Base-by-base conservation (phyloP, 805 yeast genomes). In the Pichia occidentalis region DNA sequence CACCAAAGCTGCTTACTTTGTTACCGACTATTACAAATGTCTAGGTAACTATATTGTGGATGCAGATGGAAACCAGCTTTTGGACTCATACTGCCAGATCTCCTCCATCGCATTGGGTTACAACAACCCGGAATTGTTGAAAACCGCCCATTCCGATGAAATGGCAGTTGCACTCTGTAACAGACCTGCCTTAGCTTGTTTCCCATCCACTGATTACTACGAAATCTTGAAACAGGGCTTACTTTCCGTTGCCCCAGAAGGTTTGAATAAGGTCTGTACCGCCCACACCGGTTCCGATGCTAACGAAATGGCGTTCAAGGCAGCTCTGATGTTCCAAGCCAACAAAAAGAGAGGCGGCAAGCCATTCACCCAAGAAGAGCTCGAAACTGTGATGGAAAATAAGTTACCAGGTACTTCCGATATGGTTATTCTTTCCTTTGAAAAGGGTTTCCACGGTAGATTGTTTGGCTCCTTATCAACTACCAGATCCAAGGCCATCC, bases 1-100 rank as follows among this genome's bases (percentile, higher is more conserved):
- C 52, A 59, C 79, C 35, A 68, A 83, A 60, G 71, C 81, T 17
- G 75, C 73, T 9, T 77, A 77, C 55, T 77, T 77, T 51, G 66
- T 77, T 33, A 77, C 77, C 26, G 85, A 79, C 57, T 79, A 77
- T 55, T 67, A 68, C 46, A 75, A 76, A 45, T 77, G 84, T 2
- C 38, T 54, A 9, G 85, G 85, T 52, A 79, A 79, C 61, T 79
- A 78, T 61, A 67, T 79, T 37, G 71, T 64, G 34, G 85, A 79
- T 56, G 80, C 70, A 12, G 85, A 79, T 53, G 83, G 82, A 7
- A 79, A 79, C 58, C 51, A 60, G 3, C 69, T 59, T 48, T 65
- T 79, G 50, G 85, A 79, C 57, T 71, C 77, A 12, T 79, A 78
- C 48, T 81, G 83, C n/a, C 85, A 78, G 56, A 78, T 78, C 48